phyloP scores from a whole-genome alignment of 305 asterid species.

The Fraxinus albicans region DNA sequence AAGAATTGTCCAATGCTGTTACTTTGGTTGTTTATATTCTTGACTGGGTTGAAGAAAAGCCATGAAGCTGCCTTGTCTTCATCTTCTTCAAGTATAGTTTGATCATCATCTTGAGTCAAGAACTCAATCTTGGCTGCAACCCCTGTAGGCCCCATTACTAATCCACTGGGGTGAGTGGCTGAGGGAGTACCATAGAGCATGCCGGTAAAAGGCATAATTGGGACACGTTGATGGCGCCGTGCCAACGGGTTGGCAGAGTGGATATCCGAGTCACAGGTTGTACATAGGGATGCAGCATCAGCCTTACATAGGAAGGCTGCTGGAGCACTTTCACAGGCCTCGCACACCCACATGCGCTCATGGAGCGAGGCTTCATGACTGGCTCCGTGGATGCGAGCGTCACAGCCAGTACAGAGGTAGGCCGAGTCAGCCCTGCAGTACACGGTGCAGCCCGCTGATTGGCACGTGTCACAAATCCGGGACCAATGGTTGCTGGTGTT shows the following conservation, averaged over 20 bases:
- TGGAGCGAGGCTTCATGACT: constrained; percentile 42
- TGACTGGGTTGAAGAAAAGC: constrained; percentile 48
- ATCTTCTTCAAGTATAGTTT: constrained; percentile 35
- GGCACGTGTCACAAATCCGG: constrained; percentile 57
- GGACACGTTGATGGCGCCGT: constrained; percentile 81
- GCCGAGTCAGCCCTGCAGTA: constrained; percentile 68
- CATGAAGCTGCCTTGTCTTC: constrained; percentile 68
- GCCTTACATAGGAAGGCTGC: constrained; percentile 69
- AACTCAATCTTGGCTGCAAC: constrained; percentile 31
- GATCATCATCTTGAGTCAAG: constrained; percentile 35
- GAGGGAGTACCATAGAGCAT: constrained; percentile 25
- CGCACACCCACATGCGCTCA: constrained; percentile 62
- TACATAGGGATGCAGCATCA: constrained; percentile 69
- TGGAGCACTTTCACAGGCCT: constrained; percentile 64
- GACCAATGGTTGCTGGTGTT: constrained; percentile 35
- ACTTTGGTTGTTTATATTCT: constrained; percentile 26
- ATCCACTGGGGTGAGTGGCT: constrained; percentile 16
- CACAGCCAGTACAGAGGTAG: constrained; percentile 64
- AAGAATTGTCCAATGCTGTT: constrained; percentile 24
- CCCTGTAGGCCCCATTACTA: constrained; percentile 19
- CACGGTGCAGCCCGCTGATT: constrained; percentile 51
- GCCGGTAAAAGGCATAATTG: constrained; percentile 45
- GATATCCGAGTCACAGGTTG: constrained; percentile 63
- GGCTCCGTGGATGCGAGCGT: constrained; percentile 52
- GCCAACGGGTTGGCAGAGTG: constrained; percentile 85